phyloP scores from a whole-genome alignment of 129 eudicot genomes.

The Pulicaria dysenterica region DNA sequence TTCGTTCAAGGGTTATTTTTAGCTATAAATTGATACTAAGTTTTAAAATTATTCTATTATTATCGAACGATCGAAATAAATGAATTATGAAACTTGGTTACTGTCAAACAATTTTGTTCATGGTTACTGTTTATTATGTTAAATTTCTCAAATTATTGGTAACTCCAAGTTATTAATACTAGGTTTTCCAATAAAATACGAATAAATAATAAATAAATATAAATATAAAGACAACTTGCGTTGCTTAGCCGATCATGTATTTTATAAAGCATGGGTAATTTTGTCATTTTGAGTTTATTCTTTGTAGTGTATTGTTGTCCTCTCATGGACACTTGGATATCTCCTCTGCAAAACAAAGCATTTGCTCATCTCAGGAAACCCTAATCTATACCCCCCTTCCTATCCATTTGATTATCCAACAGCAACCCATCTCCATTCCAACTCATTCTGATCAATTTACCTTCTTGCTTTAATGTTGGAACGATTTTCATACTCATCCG shows the following conservation, averaged over 20 bases:
- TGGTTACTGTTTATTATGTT: too few species aligned
- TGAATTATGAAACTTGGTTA: background rate
- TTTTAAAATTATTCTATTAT: background rate
- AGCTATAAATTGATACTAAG: background rate
- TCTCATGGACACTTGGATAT: constrained; percentile 44
- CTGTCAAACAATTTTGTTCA: too few species aligned
- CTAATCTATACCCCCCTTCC: constrained; percentile 36
- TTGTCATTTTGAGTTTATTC: constrained; percentile 38
- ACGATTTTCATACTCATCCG: constrained; percentile 26
- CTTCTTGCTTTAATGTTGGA: constrained; percentile 36
- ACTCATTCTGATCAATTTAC: constrained; percentile 24
- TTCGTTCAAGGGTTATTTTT: background rate
- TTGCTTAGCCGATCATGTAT: constrained; percentile 37
- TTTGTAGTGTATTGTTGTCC: constrained; percentile 30
- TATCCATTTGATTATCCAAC: constrained; percentile 24
- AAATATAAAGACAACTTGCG: constrained; percentile 9
- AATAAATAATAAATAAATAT: background rate
- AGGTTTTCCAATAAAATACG: constrained; percentile 23
- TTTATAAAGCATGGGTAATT: constrained; percentile 33
- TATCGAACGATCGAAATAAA: too few species aligned
- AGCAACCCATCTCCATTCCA: constrained; percentile 31
- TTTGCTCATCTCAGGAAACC: constrained; percentile 43
- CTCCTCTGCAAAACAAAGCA: constrained; percentile 36
- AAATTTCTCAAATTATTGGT: background rate
- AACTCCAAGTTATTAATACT: constrained; percentile 21